Evolutionary conservation across 345 rosid species (phyloP).

Genomic region (Populus alba): DNA sequence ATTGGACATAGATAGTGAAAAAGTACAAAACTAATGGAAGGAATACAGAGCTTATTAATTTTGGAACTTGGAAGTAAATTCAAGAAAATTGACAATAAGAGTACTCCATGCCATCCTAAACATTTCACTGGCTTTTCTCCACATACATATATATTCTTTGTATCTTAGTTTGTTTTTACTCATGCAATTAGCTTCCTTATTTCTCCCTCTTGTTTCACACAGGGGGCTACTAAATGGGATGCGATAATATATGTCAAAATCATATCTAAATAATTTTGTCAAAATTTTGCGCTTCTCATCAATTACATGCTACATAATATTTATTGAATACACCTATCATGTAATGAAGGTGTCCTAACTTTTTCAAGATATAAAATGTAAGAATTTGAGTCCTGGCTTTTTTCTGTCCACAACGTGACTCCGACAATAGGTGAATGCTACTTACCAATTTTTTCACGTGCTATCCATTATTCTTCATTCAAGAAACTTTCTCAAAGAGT

Average conservation of each 20-base stretch:
- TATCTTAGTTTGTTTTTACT: background rate
- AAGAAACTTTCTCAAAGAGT: background rate
- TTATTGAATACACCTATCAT: background rate
- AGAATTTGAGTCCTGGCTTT: background rate
- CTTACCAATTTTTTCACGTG: background rate
- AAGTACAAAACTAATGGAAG: background rate
- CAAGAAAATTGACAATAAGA: background rate
- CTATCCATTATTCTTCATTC: background rate
- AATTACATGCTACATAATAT: background rate
- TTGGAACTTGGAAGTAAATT: background rate
- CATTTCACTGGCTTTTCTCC: background rate
- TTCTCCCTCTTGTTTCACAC: background rate
- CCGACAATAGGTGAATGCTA: background rate
- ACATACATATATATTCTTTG: background rate
- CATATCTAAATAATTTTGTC: background rate
- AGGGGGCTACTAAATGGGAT: background rate
- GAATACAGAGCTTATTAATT: background rate
- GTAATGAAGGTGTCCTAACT: background rate
- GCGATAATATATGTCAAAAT: background rate
- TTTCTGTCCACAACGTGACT: background rate
- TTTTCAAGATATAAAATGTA: background rate
- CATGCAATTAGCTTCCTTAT: background rate
- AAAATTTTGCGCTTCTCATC: background rate
- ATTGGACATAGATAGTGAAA: background rate
- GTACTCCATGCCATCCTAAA: background rate